These are phyloP conservation scores for Rhynchosporium secalis DNA, from an alignment of 2,329 filamentous ascomycete species.

Conservation along the genomic window DNA sequence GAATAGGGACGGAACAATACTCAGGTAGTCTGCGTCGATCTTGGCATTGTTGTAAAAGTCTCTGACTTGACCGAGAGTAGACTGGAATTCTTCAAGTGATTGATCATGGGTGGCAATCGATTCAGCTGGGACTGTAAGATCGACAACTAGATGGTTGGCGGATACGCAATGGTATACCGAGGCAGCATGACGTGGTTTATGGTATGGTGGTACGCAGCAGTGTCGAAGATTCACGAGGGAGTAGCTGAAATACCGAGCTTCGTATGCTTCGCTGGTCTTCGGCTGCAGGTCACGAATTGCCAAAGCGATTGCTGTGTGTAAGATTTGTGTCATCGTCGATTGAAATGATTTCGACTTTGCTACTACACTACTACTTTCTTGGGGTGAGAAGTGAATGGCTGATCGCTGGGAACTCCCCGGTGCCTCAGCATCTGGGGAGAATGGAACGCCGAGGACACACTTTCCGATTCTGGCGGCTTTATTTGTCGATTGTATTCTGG, in stretches of 20 bases:
- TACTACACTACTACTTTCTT: constrained; percentile 5
- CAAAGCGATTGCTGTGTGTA: constrained; percentile 4
- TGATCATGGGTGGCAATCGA: background rate
- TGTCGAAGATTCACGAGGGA: constrained; percentile 15
- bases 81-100: background rate
- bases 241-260: constrained; percentile 16
- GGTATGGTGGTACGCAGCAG: constrained; percentile 9
- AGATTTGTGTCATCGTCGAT: constrained; percentile 13
- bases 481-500: background rate
- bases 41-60: constrained; percentile 4
- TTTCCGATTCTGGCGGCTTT: background rate
- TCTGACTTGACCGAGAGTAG: constrained; percentile 6
- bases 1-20: constrained; percentile 13
- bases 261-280: background rate
- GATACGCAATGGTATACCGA: constrained; percentile 18
- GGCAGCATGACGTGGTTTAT: constrained; percentile 10
- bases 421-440: background rate
- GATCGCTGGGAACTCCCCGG: constrained; percentile 3
- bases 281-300: constrained; percentile 7
- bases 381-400: constrained; percentile 3
- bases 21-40: constrained; percentile 11
- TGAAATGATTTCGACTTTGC: constrained; percentile 5
- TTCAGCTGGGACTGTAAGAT: constrained; percentile 10
- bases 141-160: constrained; percentile 3
- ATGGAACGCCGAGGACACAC: constrained; percentile 7